Conservation (phyloP, 805 yeast genomes). For the Cyberlindnera bimundalis region DNA sequence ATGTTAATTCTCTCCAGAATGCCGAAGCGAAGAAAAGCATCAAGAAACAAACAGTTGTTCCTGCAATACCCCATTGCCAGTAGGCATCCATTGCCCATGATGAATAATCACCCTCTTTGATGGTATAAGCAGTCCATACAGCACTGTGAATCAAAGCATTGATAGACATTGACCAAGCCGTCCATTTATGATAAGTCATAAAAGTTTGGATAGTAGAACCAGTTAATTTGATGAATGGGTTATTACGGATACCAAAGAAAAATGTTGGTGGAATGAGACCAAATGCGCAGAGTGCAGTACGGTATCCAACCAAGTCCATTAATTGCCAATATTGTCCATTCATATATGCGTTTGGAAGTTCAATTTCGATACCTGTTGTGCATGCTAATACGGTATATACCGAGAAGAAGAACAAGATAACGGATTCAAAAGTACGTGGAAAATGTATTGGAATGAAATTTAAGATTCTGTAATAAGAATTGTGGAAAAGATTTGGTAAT, state of each 20-base stretch:
- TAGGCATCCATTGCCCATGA: conserved; percentile 44
- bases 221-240: conserved; percentile 56
- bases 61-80: conserved; percentile 46
- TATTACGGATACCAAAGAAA: conserved; percentile 71
- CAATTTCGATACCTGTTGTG: conserved; percentile 34
- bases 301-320: conserved; percentile 44
- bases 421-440: conserved; percentile 30
- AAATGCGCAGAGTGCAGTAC: conserved; percentile 49
- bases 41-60: conserved; percentile 41
- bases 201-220: conserved; percentile 59
- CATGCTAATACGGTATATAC: conserved; percentile 31
- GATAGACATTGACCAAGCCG: conserved; percentile 49
- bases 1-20: conserved; percentile 47
- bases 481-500: conserved; percentile 29
- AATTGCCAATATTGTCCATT: conserved; percentile 29
- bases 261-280: conserved; percentile 55
- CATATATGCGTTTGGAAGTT: conserved; percentile 38
- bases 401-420: conserved; percentile 32
- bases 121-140: conserved; percentile 48
- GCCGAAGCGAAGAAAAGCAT: conserved; percentile 48
- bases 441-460: conserved; percentile 29
- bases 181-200: conserved; percentile 63
- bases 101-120: conserved; percentile 38
- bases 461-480: conserved; percentile 22
- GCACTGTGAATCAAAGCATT: conserved; percentile 53